Percentiles rank a stretch among this genome's conserved stretches.
These are phyloP conservation scores for Malassezia globosa DNA, from an alignment of 1,284 basidiomycete species.

Conservation along the genomic window DNA sequence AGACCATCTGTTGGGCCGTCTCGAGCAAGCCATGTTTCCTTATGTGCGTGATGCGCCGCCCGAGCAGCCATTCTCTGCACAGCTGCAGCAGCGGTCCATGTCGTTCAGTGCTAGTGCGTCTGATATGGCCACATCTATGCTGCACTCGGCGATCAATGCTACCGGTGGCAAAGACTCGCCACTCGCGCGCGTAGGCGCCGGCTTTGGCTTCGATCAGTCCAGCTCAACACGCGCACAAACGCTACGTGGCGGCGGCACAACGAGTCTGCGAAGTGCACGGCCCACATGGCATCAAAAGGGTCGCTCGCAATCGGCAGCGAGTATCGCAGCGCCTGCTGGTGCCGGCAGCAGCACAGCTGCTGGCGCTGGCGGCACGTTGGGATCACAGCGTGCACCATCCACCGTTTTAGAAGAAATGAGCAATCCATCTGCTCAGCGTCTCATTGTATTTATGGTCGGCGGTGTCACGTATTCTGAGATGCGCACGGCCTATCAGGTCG, in stretches of 20 bases:
- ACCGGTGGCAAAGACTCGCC: constrained; percentile 22
- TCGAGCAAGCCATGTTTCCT: constrained; percentile 72
- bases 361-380: constrained; percentile 8
- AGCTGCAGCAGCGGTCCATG: not conserved
- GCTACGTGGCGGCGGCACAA: constrained; percentile 2
- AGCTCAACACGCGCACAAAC: not conserved
- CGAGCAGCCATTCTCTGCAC: constrained; percentile 29
- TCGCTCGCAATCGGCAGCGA: constrained; percentile 11
- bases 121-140: constrained; percentile 15
- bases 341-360: constrained; percentile 16
- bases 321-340: not conserved
- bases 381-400: not conserved
- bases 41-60: constrained; percentile 78
- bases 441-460: constrained; percentile 83
- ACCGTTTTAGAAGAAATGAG: constrained; percentile 5
- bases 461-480: constrained; percentile 95
- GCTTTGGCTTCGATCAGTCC: constrained; percentile 17
- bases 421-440: constrained; percentile 61
- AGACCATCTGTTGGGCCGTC: constrained; percentile 68
- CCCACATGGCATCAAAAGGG: constrained; percentile 22
- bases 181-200: constrained; percentile 19
- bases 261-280: constrained; percentile 18
- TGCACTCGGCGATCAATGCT: constrained; percentile 15
- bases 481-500: constrained; percentile 71
- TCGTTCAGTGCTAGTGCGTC: constrained; percentile 3